These are phyloP conservation scores for Lepraria neglecta DNA, from an alignment of 495 filamentous ascomycete species.

Conservation along the genomic window DNA sequence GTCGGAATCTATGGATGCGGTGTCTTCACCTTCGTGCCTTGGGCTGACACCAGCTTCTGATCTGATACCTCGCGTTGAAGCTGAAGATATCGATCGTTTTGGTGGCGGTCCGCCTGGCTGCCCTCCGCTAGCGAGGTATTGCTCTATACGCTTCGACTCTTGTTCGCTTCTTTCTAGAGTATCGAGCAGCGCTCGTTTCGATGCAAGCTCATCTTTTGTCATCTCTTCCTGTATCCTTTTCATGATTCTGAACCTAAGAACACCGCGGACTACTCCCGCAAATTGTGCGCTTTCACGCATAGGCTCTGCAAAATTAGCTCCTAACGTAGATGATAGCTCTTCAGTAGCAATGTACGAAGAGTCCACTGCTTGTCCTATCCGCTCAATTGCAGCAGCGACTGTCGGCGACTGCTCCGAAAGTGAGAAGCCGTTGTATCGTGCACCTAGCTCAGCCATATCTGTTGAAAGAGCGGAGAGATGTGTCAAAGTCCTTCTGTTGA, in stretches of 20 bases:
- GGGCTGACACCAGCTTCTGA: slow-evolving; percentile 39
- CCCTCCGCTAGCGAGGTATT: slow-evolving; percentile 71
- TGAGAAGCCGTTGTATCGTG: slow-evolving; percentile 93
- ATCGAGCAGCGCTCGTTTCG: slow-evolving; percentile 72
- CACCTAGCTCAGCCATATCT: slow-evolving; percentile 87
- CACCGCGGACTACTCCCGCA: slow-evolving; percentile 82
- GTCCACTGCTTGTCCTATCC: slow-evolving; percentile 89
- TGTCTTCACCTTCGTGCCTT: slow-evolving; percentile 52
- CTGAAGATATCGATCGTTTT: slow-evolving; percentile 58
- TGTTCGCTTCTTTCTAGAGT: slow-evolving; percentile 81
- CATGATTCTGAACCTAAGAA: slow-evolving; percentile 78
- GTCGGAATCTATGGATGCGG: slow-evolving; percentile 83
- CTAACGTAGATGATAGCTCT: slow-evolving; percentile 74
- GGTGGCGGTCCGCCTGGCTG: slow-evolving; percentile 48
- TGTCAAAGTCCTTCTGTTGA: slow-evolving; percentile 80
- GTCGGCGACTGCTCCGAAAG: slow-evolving; percentile 82
- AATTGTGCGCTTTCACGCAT: slow-evolving; percentile 97
- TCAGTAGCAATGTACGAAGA: slow-evolving; percentile 94
- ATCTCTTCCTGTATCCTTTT: slow-evolving; percentile 96
- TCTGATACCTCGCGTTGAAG: slow-evolving; percentile 40
- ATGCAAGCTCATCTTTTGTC: slow-evolving; percentile 81
- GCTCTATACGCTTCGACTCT: slow-evolving; percentile 86
- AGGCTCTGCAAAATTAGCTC: slow-evolving; percentile 88
- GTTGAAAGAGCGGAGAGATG: slow-evolving; percentile 76
- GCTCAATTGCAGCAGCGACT: slow-evolving; percentile 88